Base-by-base conservation (phyloP, 1,139 yeast genomes). In the Trichomonascaceae sp. region DNA sequence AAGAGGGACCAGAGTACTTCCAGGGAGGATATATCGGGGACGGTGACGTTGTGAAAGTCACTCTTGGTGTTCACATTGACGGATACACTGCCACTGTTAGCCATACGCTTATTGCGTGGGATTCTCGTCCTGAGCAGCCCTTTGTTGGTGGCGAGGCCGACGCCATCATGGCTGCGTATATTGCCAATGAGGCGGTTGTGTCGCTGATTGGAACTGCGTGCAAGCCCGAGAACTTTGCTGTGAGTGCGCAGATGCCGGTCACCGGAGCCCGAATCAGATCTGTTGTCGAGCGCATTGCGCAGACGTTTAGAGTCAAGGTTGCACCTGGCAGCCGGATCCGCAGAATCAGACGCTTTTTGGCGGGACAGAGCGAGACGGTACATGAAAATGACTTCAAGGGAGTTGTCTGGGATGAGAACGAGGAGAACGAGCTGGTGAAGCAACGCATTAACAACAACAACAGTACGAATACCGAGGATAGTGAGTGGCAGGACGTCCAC, bases 341-440 rank as follows among this genome's bases (percentile, higher is more conserved):
- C 62, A 71, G 95, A 56, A 69, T 87, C 40, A 74, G 95, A 64
- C 73, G 97, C 53, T 89, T 87, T 52, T 71, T 89, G 52, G 93
- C 94, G 22, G 98, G 98, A 35, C 98, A 89, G 64, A 78, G 87
- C 40, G 93, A 82, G 50, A 68, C 82, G 38, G 93, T 87, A 43
- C 89, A 87, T 30, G 97, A 89, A 61, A 72, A 77, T 51, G 96
- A 85, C 47, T 79, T 77, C 58, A 84, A 85, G 59, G 96, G 95
- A 51, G 92, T 85, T 34, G 81, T 71, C 25, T 89, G 98, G 97
- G 73, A 76, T 36, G 89, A 79, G 56, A 68, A 76, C 29, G 81
- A 78, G 54, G 93, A 80, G 60, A 93, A 81, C 59, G 67, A 66
- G 35, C 56, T 57, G 28, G 61, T 76, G 41, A 60, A 79, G 42